phyloP scores from a whole-genome alignment of 768 basidiomycete genomes.

The Xanthoconium purpureum region DNA sequence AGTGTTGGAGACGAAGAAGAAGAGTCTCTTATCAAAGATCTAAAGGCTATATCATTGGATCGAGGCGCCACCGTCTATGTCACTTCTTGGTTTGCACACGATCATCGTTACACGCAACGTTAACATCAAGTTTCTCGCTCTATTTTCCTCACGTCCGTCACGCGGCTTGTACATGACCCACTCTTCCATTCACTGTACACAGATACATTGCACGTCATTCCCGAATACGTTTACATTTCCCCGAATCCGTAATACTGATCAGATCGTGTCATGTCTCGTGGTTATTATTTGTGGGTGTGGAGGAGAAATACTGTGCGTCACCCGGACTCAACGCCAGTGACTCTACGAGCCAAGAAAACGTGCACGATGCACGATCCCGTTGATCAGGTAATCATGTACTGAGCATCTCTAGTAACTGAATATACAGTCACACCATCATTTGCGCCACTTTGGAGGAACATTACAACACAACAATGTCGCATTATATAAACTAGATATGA shows the following conservation, averaged over 20 bases:
- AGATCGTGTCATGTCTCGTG: background rate
- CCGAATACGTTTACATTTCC: background rate
- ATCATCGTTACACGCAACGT: background rate
- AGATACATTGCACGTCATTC: background rate
- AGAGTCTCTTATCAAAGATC: conserved; percentile 8
- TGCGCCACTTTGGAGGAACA: too few relatives aligned
- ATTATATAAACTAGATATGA: too few relatives aligned
- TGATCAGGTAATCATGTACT: too few relatives aligned
- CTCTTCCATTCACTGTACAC: background rate
- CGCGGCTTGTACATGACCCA: background rate
- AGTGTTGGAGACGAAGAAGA: conserved; percentile 27
- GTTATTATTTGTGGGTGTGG: background rate
- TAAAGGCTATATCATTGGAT: background rate
- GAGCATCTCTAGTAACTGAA: too few relatives aligned
- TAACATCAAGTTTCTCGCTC: background rate
- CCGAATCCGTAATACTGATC: background rate
- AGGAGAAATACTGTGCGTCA: background rate
- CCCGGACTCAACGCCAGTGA: too few relatives aligned
- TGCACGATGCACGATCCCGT: too few relatives aligned
- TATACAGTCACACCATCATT: too few relatives aligned
- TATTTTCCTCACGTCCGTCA: background rate
- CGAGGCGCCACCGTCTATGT: background rate
- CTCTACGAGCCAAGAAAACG: too few relatives aligned
- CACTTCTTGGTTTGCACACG: background rate
- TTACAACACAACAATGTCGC: too few relatives aligned